Evolutionary conservation across 352 stramenopile genomes (phyloP).

Genomic region (Detonula confervacea): DNA sequence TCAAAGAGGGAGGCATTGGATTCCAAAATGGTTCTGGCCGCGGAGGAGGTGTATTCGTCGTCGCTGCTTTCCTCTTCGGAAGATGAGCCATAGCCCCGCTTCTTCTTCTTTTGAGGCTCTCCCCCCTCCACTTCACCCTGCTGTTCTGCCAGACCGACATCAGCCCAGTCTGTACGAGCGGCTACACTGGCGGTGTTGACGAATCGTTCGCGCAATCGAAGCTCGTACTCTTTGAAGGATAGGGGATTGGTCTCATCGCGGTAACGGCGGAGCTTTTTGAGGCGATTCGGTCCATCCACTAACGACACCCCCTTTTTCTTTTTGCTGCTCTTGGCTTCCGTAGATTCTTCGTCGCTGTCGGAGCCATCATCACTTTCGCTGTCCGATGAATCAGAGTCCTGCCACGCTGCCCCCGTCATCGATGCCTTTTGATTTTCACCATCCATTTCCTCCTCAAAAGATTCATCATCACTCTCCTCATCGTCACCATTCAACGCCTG

Average conservation of each 20-base stretch:
- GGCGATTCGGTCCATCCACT: conserved; percentile 45
- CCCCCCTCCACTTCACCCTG: background rate
- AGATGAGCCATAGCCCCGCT: conserved; percentile 15
- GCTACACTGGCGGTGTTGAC: conserved; percentile 54
- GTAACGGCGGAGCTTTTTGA: conserved; percentile 72
- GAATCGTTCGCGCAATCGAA: conserved; percentile 71
- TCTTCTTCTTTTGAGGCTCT: conserved; percentile 20
- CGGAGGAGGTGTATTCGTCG: conserved; percentile 30
- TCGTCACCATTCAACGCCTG: background rate
- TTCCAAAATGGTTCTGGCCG: conserved; percentile 43
- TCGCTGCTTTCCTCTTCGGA: conserved; percentile 36
- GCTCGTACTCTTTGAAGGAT: conserved; percentile 68
- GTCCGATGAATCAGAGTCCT: conserved; percentile 39
- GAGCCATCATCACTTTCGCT: conserved; percentile 22
- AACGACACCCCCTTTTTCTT: conserved; percentile 53
- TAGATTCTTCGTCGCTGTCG: conserved; percentile 26
- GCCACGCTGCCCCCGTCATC: conserved; percentile 43
- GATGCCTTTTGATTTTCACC: conserved; percentile 17
- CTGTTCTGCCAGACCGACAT: conserved; percentile 24
- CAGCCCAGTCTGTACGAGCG: conserved; percentile 71
- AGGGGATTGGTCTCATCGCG: conserved; percentile 53
- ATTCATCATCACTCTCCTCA: conserved; percentile 16
- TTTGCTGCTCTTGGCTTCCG: conserved; percentile 3
- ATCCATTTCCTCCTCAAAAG: background rate
- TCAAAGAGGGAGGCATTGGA: conserved; percentile 59